These are phyloP conservation scores for Fusarium proliferatum DNA, from an alignment of 2,329 filamentous ascomycete species.

Conservation along the genomic window DNA sequence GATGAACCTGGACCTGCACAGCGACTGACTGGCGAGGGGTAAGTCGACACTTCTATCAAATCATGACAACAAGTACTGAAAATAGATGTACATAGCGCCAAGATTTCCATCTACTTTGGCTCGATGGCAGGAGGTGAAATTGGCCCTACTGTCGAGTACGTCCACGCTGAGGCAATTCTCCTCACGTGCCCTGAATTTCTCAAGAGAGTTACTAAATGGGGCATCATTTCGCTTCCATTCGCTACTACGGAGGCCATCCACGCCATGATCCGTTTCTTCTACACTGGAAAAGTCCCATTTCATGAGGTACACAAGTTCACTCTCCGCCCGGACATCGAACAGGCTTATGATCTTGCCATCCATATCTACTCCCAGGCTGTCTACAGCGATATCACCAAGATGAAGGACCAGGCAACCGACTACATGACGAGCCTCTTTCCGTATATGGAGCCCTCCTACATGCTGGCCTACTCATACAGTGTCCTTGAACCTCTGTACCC, in stretches of 20 bases:
- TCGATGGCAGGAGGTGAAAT: background rate
- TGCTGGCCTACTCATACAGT: background rate
- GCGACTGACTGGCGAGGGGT: background rate
- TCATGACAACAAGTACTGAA: background rate
- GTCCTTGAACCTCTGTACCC: background rate
- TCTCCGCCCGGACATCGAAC: background rate
- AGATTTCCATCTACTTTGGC: background rate
- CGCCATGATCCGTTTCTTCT: background rate
- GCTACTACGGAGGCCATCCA: background rate
- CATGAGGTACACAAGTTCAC: background rate
- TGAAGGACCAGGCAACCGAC: background rate
- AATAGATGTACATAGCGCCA: background rate
- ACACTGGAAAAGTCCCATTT: background rate
- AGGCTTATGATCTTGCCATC: background rate
- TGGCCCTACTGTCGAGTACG: background rate
- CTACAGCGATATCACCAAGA: fast-evolving
- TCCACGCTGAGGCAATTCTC: background rate
- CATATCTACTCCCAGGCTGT: background rate
- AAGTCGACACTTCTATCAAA: background rate
- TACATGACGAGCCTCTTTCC: background rate
- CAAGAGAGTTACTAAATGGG: background rate
- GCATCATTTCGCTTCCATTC: background rate
- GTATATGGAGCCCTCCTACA: background rate
- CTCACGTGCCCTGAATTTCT: background rate
- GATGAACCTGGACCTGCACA: background rate